phyloP scores from a whole-genome alignment of 164 flowering plant genomes.

The Cinnamomum micranthum region DNA sequence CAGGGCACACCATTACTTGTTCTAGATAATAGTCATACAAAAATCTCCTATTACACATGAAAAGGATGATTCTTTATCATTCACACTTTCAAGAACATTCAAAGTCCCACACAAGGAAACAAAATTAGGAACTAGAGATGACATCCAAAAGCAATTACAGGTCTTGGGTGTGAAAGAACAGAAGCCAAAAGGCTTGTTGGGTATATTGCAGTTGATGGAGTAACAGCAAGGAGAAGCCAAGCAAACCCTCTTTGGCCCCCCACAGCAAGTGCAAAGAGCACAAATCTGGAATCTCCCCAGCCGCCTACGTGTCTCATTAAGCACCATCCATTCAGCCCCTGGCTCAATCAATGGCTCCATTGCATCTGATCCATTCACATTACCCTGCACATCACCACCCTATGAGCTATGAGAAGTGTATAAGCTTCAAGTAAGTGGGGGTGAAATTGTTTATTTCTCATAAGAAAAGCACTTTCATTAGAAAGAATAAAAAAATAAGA shows the following conservation, averaged over 20 bases:
- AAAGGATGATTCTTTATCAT: too few species aligned
- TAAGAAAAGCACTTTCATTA: too few species aligned
- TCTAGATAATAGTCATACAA: too few species aligned
- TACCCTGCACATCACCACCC: background rate
- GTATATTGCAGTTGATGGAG: constrained; percentile 92
- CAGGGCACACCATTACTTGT: too few species aligned
- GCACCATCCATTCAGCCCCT: constrained; percentile 31
- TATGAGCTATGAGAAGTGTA: background rate
- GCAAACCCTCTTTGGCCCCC: constrained; percentile 67
- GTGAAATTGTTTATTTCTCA: too few species aligned
- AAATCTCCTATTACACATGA: too few species aligned
- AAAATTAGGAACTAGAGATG: constrained; percentile 31
- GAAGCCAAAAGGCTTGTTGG: constrained; percentile 83
- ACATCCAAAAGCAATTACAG: constrained; percentile 85
- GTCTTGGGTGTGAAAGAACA: constrained; percentile 79
- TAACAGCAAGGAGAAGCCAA: constrained; percentile 90
- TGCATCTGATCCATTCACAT: constrained; percentile 7
- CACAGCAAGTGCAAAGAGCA: constrained; percentile 86
- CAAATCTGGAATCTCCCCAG: constrained; percentile 74
- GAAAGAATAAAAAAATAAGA: too few species aligned
- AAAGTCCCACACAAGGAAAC: too few species aligned
- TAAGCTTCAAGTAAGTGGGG: too few species aligned
- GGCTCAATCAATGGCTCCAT: constrained; percentile 60
- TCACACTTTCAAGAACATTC: too few species aligned
- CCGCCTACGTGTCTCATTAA: constrained; percentile 63